Evolutionary conservation across 306 rosid species (phyloP).

Genomic region (Quercus alba): DNA sequence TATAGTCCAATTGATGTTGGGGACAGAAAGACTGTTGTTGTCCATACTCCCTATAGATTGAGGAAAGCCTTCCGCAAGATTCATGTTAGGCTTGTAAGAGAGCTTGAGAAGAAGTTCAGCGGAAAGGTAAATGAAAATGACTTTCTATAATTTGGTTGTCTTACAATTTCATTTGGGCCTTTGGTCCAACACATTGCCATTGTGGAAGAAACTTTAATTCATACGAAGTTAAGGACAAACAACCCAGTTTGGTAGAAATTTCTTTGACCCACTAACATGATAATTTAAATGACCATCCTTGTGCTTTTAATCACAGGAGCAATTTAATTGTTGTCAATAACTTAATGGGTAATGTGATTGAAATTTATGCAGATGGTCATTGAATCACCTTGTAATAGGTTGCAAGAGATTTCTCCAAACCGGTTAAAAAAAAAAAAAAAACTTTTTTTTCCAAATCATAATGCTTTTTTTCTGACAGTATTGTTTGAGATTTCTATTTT

Average conservation of each 20-base stretch:
- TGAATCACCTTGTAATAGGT: no score
- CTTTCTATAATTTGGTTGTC: background rate
- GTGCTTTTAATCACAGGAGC: no score
- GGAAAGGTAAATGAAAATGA: slow-evolving; percentile 56
- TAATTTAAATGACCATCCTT: no score
- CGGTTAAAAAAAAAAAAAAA: background rate
- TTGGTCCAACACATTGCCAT: background rate
- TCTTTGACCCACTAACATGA: no score
- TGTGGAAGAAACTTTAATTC: background rate
- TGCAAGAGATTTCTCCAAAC: no score
- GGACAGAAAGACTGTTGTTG: slow-evolving; percentile 72
- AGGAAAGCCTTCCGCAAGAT: slow-evolving; percentile 81
- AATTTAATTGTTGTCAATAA: no score
- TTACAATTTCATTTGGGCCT: background rate
- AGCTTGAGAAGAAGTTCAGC: slow-evolving; percentile 89
- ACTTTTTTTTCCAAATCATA: background rate
- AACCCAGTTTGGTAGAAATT: no score
- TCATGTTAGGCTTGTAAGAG: slow-evolving; percentile 79
- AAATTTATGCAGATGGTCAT: no score
- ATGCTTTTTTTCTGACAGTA: background rate
- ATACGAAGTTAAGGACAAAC: no score
- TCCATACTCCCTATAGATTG: slow-evolving; percentile 70
- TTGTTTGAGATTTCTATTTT: background rate
- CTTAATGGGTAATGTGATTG: no score
- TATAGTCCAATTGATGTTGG: slow-evolving; percentile 81